Percentiles rank a stretch among this genome's conserved stretches.
These are phyloP conservation scores for Boeremia lycopersici DNA, from an alignment of 2,329 filamentous ascomycete species.

Conservation along the genomic window DNA sequence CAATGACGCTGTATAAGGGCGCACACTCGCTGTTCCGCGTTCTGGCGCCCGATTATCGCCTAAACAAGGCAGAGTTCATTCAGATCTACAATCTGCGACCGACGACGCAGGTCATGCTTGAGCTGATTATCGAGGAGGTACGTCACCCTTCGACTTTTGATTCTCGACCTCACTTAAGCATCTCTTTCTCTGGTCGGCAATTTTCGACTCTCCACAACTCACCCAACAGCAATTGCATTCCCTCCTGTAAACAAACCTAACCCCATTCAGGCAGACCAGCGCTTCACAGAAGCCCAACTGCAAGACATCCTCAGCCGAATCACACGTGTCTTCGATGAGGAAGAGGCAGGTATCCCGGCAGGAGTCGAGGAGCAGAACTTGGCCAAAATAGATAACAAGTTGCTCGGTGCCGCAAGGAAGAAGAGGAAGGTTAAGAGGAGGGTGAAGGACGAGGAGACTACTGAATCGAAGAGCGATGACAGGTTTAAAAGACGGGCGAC, in stretches of 20 bases:
- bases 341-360: constrained; percentile 33
- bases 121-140: constrained; percentile 47
- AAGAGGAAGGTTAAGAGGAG: constrained; percentile 26
- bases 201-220: background rate
- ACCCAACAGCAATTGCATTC: no score
- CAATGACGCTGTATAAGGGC: constrained; percentile 45
- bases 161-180: background rate
- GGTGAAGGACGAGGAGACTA: background rate
- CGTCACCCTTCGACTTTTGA: background rate
- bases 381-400: constrained; percentile 37
- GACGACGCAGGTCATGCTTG: constrained; percentile 37
- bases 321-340: constrained; percentile 38
- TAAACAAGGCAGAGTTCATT: constrained; percentile 49
- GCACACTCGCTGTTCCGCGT: constrained; percentile 39
- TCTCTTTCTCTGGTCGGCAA: background rate
- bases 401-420: constrained; percentile 35
- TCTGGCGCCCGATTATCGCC: constrained; percentile 34
- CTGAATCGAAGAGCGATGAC: background rate
- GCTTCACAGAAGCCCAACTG: constrained; percentile 40
- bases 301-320: constrained; percentile 37
- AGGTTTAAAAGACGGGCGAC: background rate
- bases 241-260: background rate
- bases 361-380: constrained; percentile 37
- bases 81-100: constrained; percentile 47
- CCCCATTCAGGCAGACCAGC: constrained; percentile 26